Conservation (phyloP, 2,329 filamentous ascomycete species). For the Scleromitrula shiraiana region DNA sequence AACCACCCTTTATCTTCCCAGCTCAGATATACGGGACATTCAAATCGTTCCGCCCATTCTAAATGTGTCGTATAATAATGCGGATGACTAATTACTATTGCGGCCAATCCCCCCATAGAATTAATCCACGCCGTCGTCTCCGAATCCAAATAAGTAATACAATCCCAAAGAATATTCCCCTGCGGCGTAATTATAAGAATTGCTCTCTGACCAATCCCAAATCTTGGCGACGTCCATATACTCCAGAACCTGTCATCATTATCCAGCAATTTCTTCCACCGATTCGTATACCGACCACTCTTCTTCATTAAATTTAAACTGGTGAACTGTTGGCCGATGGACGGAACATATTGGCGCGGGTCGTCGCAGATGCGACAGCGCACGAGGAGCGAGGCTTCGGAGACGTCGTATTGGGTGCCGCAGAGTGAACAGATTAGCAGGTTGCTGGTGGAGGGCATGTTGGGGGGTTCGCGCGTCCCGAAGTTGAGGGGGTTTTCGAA, state of each 20-base stretch:
- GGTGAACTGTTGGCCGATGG: conserved; percentile 57
- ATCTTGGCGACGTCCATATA: conserved; percentile 45
- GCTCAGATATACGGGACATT: conserved; percentile 62
- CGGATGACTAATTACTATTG: conserved; percentile 71
- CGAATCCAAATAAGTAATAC: conserved; percentile 63
- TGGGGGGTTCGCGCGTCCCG: conserved; percentile 11
- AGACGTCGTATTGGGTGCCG: conserved; percentile 58
- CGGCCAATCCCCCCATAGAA: conserved; percentile 62
- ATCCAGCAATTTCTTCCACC: conserved; percentile 40
- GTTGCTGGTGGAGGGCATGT: conserved; percentile 18
- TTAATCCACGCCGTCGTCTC: conserved; percentile 47
- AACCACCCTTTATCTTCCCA: conserved; percentile 60
- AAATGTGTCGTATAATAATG: conserved; percentile 76
- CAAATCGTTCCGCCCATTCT: conserved; percentile 62
- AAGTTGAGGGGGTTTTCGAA: conserved; percentile 17
- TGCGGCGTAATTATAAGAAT: conserved; percentile 56
- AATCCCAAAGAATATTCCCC: conserved; percentile 77
- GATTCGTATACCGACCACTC: conserved; percentile 40
- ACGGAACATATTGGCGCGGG: conserved; percentile 61
- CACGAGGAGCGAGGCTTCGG: conserved; percentile 39
- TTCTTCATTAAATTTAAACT: conserved; percentile 41
- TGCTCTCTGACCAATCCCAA: conserved; percentile 69
- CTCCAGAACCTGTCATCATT: conserved; percentile 38
- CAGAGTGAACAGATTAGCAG: conserved; percentile 59
- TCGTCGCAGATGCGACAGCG: conserved; percentile 68